Conservation (phyloP, 78 protist species). For the Pigoraptor vietnamica region DNA sequence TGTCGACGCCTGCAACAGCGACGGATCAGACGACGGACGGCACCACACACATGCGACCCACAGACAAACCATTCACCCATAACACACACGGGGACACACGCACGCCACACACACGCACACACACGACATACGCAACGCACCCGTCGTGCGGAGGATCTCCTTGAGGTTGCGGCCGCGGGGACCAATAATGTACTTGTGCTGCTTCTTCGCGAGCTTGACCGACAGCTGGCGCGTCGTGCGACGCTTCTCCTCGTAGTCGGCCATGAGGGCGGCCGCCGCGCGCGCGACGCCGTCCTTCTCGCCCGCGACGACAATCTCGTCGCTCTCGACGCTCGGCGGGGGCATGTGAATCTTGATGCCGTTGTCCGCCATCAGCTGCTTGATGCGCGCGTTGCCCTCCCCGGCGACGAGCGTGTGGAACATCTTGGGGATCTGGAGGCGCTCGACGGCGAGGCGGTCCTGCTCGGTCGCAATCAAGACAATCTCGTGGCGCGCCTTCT, state of each 20-base stretch:
- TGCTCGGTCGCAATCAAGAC: not conserved
- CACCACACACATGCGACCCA: not conserved
- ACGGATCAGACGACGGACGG: no score
- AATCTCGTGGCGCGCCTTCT: not conserved
- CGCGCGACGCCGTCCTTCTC: not conserved
- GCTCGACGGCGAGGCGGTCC: not conserved
- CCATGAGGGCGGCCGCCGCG: not conserved
- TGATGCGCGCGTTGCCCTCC: not conserved
- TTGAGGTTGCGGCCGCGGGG: not conserved
- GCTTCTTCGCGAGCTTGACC: not conserved
- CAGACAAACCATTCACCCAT: not conserved
- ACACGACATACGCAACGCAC: not conserved
- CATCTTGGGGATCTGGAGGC: not conserved
- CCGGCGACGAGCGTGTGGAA: constrained; percentile 6
- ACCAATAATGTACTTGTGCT: constrained; percentile 8
- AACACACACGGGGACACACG: not conserved
- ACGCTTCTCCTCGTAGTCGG: not conserved
- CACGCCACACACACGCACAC: not conserved
- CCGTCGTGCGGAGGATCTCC: not conserved
- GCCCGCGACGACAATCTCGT: constrained; percentile 6
- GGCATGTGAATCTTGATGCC: constrained; percentile 16
- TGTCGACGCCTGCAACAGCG: constrained; percentile 9
- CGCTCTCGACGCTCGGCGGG: constrained; percentile 2
- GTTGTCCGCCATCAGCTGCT: not conserved
- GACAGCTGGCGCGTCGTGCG: not conserved